Conservation (phyloP, 805 yeast species). For the Monosporozyma siamensis region DNA sequence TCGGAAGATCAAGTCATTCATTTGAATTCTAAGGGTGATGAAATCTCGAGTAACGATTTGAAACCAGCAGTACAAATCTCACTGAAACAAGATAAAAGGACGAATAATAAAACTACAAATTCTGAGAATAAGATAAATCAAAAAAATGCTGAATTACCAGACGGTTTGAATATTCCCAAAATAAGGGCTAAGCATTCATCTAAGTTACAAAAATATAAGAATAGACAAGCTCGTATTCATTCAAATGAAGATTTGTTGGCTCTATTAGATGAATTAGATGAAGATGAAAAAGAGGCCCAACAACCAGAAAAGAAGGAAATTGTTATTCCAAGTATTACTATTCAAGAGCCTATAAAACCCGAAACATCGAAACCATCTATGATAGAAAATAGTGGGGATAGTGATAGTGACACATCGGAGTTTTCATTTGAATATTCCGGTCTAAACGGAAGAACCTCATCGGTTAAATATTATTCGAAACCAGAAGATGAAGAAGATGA, state of each 20-base stretch:
- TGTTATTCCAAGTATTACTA: constrained; percentile 4
- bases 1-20: constrained; percentile 7
- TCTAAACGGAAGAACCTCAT: constrained; percentile 42
- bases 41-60: constrained; percentile 1
- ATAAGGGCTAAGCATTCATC: neutral
- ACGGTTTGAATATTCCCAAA: neutral
- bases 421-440: constrained; percentile 45
- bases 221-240: constrained; percentile 25
- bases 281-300: neutral
- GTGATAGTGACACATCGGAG: constrained; percentile 14
- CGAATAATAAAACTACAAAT: neutral
- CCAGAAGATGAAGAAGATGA: constrained; percentile 22
- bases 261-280: constrained; percentile 7
- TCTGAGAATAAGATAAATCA: too few relatives aligned
- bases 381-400: neutral
- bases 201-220: constrained; percentile 13
- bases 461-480: constrained; percentile 41
- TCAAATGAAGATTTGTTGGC: constrained; percentile 23
- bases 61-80: constrained; percentile 16
- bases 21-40: constrained; percentile 4
- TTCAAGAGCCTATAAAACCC: constrained; percentile 3
- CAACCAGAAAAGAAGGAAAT: neutral
- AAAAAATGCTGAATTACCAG: too few relatives aligned
- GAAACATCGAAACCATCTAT: neutral
- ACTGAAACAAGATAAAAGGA: neutral